A percentile compares a stretch with the other conserved stretches of the same genome.
Evolutionary conservation across 1,139 yeast species (phyloP).

Genomic region (Pneumocystis carinii): DNA sequence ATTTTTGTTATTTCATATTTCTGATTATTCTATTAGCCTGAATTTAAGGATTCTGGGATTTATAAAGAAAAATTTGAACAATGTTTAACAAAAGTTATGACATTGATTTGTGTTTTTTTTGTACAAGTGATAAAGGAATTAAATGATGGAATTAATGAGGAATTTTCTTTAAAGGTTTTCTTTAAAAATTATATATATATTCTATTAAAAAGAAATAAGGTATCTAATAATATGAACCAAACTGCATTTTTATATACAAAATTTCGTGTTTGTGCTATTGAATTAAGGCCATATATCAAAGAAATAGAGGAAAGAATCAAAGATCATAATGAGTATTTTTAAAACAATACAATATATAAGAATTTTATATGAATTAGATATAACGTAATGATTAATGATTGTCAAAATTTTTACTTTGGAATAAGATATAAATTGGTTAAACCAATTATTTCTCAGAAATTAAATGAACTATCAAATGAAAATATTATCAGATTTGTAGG

Average conservation of each 20-base stretch:
- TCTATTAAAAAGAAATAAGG: neutral
- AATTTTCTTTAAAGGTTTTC: neutral
- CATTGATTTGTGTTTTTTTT: neutral
- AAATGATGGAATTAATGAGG: neutral
- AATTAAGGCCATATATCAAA: neutral
- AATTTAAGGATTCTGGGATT: neutral
- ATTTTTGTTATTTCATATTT: neutral
- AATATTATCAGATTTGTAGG: neutral
- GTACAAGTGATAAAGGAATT: neutral
- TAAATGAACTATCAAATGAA: neutral
- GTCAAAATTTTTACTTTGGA: neutral
- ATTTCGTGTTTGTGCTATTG: neutral
- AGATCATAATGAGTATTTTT: neutral
- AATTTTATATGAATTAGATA: neutral
- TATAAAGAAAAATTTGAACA: neutral
- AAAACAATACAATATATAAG: neutral
- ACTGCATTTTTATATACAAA: neutral
- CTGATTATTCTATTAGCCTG: neutral
- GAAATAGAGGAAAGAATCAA: neutral
- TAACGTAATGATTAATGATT: neutral
- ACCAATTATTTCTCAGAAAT: neutral
- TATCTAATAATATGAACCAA: neutral
- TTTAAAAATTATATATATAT: neutral
- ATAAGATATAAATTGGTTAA: neutral
- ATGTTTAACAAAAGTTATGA: neutral